phyloP scores from a whole-genome alignment of 208 protist species.

The Leishmania arabica region DNA sequence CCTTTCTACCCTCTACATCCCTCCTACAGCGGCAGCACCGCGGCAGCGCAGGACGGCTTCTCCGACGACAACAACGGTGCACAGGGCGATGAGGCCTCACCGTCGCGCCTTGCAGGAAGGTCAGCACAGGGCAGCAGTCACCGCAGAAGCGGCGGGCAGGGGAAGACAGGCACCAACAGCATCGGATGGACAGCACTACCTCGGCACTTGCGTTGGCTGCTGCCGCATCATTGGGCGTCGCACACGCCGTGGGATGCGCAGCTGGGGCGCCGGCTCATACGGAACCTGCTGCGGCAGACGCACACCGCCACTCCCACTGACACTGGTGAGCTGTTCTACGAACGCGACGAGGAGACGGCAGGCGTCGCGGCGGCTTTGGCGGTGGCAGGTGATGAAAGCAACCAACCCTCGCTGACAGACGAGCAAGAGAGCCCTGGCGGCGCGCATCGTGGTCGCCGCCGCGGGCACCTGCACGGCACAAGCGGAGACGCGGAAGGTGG shows the following conservation, averaged over 20 bases:
- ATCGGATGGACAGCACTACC: conserved; percentile 12
- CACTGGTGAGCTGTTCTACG: conserved; percentile 29
- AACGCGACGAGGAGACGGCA: conserved; percentile 12
- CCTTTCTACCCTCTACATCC: not conserved
- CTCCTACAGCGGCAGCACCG: not conserved
- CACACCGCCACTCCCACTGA: not conserved
- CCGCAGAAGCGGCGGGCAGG: not conserved
- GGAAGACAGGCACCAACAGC: not conserved
- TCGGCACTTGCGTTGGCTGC: conserved; percentile 32
- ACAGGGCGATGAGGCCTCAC: not conserved
- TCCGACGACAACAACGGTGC: not conserved
- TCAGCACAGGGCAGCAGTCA: conserved; percentile 2
- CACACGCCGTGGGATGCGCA: conserved; percentile 38
- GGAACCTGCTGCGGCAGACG: conserved; percentile 19
- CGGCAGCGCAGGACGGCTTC: not conserved
- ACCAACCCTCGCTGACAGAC: conserved; percentile 5
- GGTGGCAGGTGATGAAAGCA: not conserved
- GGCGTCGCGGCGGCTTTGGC: not conserved
- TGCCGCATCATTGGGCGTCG: conserved; percentile 25
- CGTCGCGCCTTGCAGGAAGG: not conserved
- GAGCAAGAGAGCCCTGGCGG: not conserved
- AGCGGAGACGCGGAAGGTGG: not conserved
- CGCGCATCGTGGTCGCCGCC: not conserved
- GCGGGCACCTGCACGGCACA: not conserved
- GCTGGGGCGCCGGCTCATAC: conserved; percentile 32